Evolutionary conservation across 495 filamentous ascomycete species (phyloP), one percentile per base, ranked within the genome.

Genomic region (Paragyromitra xinjiangensis): DNA sequence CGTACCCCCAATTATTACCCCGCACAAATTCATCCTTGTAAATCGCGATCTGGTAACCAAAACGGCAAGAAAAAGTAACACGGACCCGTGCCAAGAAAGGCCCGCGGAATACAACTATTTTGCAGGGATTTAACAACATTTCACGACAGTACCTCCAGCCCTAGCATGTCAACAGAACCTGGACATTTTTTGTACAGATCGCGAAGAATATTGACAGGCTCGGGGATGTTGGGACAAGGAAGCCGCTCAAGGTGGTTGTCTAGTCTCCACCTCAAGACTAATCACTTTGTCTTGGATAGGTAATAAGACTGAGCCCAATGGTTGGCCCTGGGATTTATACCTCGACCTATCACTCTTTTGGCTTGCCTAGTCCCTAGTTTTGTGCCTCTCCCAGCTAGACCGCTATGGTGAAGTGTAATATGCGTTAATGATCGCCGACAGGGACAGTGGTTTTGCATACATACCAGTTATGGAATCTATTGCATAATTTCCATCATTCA

Each of bases 1-100:
- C 44, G 40, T 71, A 48, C 56, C 14, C 45, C 22, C 37, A 65
- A 58, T 34, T 74, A 55, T 58, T 77, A 73, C 74, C 74, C 74
- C 74, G 73, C 73, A 76, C 68, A 71, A 76, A 67, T 66, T 19
- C 68, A 72, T 73, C 68, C 73, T 39, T 72, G 68, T 37, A 65
- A 65, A 77, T 77, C 74, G 61, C 69, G 74, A 77, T 77, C 69
- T 72, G 40, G 51, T 59, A 73, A 61, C 64, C 26, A 68, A 59
- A 74, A 71, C 69, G 68, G 56, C 50, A 63, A 64, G 39, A 65
- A 64, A 77, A 65, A 51, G 69, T 69, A 74, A 69, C 58, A 64
- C 16, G 34, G 39, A 58, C 12, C 19, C 48, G 40, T 40, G 39
- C 73, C 67, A 72, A 66, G 74, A 71, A 56, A 0, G 26, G 7